Percentiles rank a stretch among this genome's conserved stretches.
phyloP scores from a whole-genome alignment of 192 early-diverging fungal species.

The Kickxella alabastrina region DNA sequence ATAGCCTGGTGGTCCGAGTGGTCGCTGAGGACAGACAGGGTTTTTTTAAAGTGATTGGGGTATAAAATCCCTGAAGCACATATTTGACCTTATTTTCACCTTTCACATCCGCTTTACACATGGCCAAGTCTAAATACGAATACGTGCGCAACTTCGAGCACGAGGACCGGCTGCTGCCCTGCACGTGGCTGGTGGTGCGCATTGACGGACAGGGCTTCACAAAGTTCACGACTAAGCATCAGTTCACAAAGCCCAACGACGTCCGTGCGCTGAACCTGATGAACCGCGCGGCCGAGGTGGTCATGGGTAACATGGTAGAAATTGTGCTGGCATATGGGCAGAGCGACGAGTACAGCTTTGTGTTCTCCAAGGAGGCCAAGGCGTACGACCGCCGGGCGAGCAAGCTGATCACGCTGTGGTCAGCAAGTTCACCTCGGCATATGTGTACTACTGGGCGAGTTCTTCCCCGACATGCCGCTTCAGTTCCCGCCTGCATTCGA shows the following conservation, averaged over 20 bases:
- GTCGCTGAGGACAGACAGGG: too few species aligned
- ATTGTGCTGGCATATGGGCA: conserved; percentile 86
- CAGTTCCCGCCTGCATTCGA: conserved; percentile 87
- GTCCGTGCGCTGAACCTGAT: conserved; percentile 73
- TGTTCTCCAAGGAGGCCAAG: conserved; percentile 59
- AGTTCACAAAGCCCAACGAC: conserved; percentile 78
- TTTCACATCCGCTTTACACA: conserved; percentile 13
- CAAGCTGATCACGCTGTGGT: conserved; percentile 83
- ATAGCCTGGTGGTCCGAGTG: too few species aligned
- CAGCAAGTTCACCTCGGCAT: conserved; percentile 81
- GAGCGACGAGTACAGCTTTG: conserved; percentile 90
- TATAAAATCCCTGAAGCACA: neutral
- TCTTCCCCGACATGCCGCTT: conserved; percentile 61
- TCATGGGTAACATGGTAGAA: conserved; percentile 79
- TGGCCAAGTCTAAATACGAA: conserved; percentile 94
- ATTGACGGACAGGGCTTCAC: conserved; percentile 89
- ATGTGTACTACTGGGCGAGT: conserved; percentile 80
- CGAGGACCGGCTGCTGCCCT: conserved; percentile 70
- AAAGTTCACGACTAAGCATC: conserved; percentile 76
- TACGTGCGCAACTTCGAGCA: conserved; percentile 89
- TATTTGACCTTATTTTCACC: neutral
- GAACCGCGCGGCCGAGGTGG: conserved; percentile 71
- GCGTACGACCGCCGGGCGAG: conserved; percentile 71
- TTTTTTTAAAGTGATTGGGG: neutral
- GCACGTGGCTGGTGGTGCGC: conserved; percentile 86